Percentiles rank a stretch among this genome's conserved stretches.
These are phyloP conservation scores for Macadamia integrifolia DNA, from an alignment of 164 flowering plant species.

Conservation along the genomic window DNA sequence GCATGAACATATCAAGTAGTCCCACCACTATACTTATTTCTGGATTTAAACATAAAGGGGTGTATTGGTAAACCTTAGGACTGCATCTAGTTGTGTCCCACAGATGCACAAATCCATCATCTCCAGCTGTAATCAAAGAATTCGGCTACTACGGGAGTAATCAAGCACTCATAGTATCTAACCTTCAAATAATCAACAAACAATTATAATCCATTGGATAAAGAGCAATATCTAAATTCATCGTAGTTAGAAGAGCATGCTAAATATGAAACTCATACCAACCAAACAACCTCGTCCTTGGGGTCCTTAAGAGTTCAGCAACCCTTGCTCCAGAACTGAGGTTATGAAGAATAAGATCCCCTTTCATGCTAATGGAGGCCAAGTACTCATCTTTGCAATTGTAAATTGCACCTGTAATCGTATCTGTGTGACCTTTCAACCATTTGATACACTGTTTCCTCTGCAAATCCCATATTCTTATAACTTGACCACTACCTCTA, in stretches of 20 bases:
- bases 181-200: slow-evolving; percentile 28
- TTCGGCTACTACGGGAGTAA: slow-evolving; percentile 87
- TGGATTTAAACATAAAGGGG: neutral
- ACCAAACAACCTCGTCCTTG: slow-evolving; percentile 65
- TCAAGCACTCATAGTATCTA: slow-evolving; percentile 97
- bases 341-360: slow-evolving; percentile 91
- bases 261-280: slow-evolving; percentile 3
- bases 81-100: slow-evolving; percentile 96
- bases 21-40: too few species aligned
- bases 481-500: slow-evolving; percentile 89
- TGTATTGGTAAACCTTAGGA: slow-evolving; percentile 60
- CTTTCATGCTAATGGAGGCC: slow-evolving; percentile 88
- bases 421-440: slow-evolving; percentile 86
- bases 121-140: slow-evolving; percentile 95
- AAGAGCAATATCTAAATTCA: slow-evolving; percentile 1
- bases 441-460: slow-evolving; percentile 85
- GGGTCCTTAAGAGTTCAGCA: slow-evolving; percentile 81
- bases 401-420: slow-evolving; percentile 80
- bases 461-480: slow-evolving; percentile 96
- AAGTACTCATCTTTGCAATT: slow-evolving; percentile 95
- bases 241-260: neutral
- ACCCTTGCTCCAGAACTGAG: slow-evolving; percentile 87
- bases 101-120: slow-evolving; percentile 86
- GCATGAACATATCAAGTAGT: neutral
- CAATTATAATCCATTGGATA: slow-evolving; percentile 14